Base-by-base conservation (phyloP, 1,284 basidiomycete genomes). In the Earliella scabrosa region DNA sequence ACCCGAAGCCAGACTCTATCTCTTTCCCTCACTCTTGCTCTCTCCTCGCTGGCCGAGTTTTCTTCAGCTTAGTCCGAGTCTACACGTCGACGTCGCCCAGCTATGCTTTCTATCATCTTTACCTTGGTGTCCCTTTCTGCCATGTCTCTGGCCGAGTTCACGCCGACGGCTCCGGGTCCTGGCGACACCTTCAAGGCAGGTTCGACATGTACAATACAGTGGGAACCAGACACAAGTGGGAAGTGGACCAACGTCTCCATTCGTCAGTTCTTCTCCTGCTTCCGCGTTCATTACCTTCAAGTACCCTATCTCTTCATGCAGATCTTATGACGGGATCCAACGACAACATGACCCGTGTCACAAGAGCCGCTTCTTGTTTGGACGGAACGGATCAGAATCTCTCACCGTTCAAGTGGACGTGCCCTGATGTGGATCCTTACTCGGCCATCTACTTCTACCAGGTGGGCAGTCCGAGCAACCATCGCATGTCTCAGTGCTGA, bases 251-350 rank as follows among this genome's bases (percentile, higher is more conserved):
- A 76, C 47, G 59, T 76, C 20, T 66, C 75, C 4, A 76, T 77
- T 27, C 65, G 76, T 77, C 47, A 24, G 72, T 58, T 2, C n/a
- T 16, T 10, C 26, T 24, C 41, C 2, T 23, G 35, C 23, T 27
- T 14, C 21, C 23, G 16, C 2, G 10, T 13, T 13, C 16, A 18
- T 18, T 46, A n/a, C 46, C 18, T 18, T 18, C 18, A 3, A 27
- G 23, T 29, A 16, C 21, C 18, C 4, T 13, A 36, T 11, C n/a
- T n/a, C n/a, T n/a, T n/a, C 29, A 31, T 14, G 31, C 54, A 76
- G 77, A 68, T 31, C 63, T 78, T 43, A 77, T 77, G 75, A 73
- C 73, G 1, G 75, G 77, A 11, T 68, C 74, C 1, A 75, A 76
- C 54, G 59, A 60, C 51, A 73, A 76, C 56, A 75, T 76, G 75